phyloP scores from a whole-genome alignment of 495 filamentous ascomycete genomes.

The Neurospora sp. region DNA sequence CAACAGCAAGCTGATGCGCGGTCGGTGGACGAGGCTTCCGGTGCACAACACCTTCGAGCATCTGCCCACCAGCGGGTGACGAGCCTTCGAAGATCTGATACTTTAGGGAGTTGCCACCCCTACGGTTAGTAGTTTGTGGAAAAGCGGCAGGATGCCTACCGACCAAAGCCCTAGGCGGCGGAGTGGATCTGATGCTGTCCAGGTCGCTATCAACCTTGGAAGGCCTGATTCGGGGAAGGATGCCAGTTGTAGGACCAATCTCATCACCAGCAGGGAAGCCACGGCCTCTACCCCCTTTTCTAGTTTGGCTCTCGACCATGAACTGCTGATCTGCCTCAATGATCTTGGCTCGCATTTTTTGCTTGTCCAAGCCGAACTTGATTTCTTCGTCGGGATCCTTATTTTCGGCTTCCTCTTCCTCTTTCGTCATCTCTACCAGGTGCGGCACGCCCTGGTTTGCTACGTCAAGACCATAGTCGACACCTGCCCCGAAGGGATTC shows the following conservation, averaged over 20 bases:
- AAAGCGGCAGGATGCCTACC: slow-evolving; percentile 24
- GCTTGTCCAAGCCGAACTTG: slow-evolving; percentile 77
- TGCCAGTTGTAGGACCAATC: slow-evolving; percentile 48
- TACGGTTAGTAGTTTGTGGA: slow-evolving; percentile 28
- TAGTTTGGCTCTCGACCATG: slow-evolving; percentile 39
- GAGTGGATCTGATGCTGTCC: slow-evolving; percentile 48
- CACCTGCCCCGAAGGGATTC: slow-evolving; percentile 83
- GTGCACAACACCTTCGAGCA: slow-evolving; percentile 32
- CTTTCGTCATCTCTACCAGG: slow-evolving; percentile 52
- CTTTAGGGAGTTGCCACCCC: slow-evolving; percentile 39
- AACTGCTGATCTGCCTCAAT: slow-evolving; percentile 45
- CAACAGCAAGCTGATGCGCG: slow-evolving; percentile 85
- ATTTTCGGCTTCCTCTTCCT: slow-evolving; percentile 62
- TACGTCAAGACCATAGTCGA: slow-evolving; percentile 49
- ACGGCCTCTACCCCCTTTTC: slow-evolving; percentile 23
- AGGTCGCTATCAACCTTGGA: slow-evolving; percentile 49
- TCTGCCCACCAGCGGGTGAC: slow-evolving; percentile 34
- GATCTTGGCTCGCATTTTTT: slow-evolving; percentile 69
- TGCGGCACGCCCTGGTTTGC: slow-evolving; percentile 70
- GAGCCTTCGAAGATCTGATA: slow-evolving; percentile 42
- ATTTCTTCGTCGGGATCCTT: slow-evolving; percentile 80
- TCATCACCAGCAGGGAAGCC: slow-evolving; percentile 38
- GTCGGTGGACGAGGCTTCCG: slow-evolving; percentile 68
- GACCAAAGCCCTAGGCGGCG: slow-evolving; percentile 40
- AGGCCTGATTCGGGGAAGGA: slow-evolving; percentile 41